These are phyloP conservation scores for Cryptococcus sp. DNA, from an alignment of 1,284 basidiomycete species.

Conservation along the genomic window DNA sequence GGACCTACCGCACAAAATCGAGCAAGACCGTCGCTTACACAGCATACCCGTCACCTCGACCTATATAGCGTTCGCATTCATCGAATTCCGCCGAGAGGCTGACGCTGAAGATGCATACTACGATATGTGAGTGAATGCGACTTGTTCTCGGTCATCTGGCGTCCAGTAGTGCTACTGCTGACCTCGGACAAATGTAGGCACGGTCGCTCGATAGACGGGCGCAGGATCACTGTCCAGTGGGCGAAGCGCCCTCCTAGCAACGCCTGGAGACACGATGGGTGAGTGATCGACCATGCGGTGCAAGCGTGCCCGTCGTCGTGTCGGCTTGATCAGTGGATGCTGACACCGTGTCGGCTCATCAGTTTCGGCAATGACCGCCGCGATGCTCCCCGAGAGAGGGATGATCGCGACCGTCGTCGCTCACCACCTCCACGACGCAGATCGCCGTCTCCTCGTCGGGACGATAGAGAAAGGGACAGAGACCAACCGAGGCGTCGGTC, in stretches of 20 bases:
- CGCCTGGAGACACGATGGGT: conserved; percentile 75
- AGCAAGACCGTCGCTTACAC: conserved; percentile 20
- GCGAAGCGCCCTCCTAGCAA: conserved; percentile 85
- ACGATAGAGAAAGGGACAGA: conserved; percentile 22
- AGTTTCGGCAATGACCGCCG: conserved; percentile 56
- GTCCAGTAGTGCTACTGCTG: background rate
- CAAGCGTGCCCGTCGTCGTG: background rate
- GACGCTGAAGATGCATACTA: conserved; percentile 89
- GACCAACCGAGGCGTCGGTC: conserved; percentile 38
- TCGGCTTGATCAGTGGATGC: background rate
- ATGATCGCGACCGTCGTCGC: conserved; percentile 52
- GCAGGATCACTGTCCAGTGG: conserved; percentile 82
- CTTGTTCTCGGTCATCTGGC: too few species aligned
- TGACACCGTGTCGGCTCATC: background rate
- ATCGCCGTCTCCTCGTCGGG: conserved; percentile 25
- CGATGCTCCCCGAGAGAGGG: conserved; percentile 54
- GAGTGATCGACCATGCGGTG: conserved; percentile 13
- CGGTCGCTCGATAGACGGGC: conserved; percentile 77
- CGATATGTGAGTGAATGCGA: conserved; percentile 68
- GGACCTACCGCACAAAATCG: background rate
- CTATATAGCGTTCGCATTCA: conserved; percentile 79
- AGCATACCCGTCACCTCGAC: conserved; percentile 39
- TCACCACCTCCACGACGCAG: conserved; percentile 42
- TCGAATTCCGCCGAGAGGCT: conserved; percentile 79
- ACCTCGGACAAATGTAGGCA: conserved; percentile 62